Evolutionary conservation across 2,329 filamentous ascomycete species (phyloP), one percentile per base, ranked within the genome.

Genomic region (Talaromyces sp.): DNA sequence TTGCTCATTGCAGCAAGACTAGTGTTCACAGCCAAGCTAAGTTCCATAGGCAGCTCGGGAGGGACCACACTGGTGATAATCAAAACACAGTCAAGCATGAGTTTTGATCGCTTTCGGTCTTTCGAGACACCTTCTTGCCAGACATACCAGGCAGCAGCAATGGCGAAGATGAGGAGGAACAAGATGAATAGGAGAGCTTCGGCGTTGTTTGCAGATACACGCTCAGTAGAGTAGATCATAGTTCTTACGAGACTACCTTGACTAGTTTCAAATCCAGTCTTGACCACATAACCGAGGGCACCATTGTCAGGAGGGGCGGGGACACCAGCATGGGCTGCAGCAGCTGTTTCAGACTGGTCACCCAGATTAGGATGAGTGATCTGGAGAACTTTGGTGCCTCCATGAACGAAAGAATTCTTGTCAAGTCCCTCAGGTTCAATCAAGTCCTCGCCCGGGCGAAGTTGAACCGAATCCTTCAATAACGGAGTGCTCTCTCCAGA

Each of bases 161-260:
- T 86, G 69, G 96, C 96, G 79, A 99, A 99, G 69, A 98, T 86
- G 60, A 96, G 85, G 31, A 99, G 85, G 83, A 99, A 99, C 63
- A 99, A 84, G 67, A 99, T 99, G 81, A 99, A 99, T 64, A 96
- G 84, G n/a, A 99, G 81, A 1, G 95, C 95, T 78, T 99, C 95
- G 52, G 89, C 88, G 72, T 99, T 98, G 80, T 97, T 97, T 69
- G 95, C 95, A n/a, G 94, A 98, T 28, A 99, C 94, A 67, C 94
- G 92, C 77, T 99, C 95, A 1, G 95, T 99, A 1, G 96, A 97
- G 81, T 96, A 99, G 72, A 99, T 99, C 95, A 99, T 99, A 68
- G 95, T 99, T 65, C 95, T 90, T 64, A 99, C 95, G 63, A 99
- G 85, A 76, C 92, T 97, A 65, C 95, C 95, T 78, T 99, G 96